phyloP scores from a whole-genome alignment of 495 filamentous ascomycete genomes.

The Oidiodendron maius region DNA sequence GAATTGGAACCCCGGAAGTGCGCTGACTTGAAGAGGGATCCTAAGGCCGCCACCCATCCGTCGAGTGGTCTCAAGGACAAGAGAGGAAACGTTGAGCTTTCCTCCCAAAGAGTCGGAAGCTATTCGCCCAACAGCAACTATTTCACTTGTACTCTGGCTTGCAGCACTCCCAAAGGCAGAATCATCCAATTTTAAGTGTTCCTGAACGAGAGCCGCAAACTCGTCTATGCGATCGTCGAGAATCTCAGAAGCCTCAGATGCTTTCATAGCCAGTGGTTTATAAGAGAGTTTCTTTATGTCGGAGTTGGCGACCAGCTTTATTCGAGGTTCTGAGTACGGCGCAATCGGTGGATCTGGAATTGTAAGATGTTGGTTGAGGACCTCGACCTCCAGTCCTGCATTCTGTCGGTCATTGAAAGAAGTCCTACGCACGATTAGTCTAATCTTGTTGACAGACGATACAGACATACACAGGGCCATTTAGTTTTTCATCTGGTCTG shows the following conservation, averaged over 20 bases:
- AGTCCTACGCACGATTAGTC: slow-evolving; percentile 27
- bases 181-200: slow-evolving; percentile 69
- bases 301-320: slow-evolving; percentile 73
- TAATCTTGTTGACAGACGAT: neutral
- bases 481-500: slow-evolving; percentile 30
- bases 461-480: slow-evolving; percentile 30
- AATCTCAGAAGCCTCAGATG: slow-evolving; percentile 85
- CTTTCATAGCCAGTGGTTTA: slow-evolving; percentile 87
- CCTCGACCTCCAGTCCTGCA: slow-evolving; percentile 74
- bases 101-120: slow-evolving; percentile 79
- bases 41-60: slow-evolving; percentile 77
- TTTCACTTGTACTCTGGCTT: slow-evolving; percentile 74
- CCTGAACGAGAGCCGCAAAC: slow-evolving; percentile 65
- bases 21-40: slow-evolving; percentile 70
- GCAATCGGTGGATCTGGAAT: slow-evolving; percentile 64
- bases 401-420: slow-evolving; percentile 68
- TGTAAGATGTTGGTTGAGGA: slow-evolving; percentile 71
- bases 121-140: slow-evolving; percentile 86
- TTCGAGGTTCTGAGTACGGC: slow-evolving; percentile 66
- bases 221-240: slow-evolving; percentile 93
- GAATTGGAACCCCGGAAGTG: slow-evolving; percentile 67
- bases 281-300: slow-evolving; percentile 88
- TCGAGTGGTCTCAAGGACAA: slow-evolving; percentile 83
- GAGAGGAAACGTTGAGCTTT: slow-evolving; percentile 72
- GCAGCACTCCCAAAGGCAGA: slow-evolving; percentile 83